Evolutionary conservation across 768 basidiomycete genomes (phyloP), one percentile per base, ranked within the genome.

Genomic region (Vararia minispora): DNA sequence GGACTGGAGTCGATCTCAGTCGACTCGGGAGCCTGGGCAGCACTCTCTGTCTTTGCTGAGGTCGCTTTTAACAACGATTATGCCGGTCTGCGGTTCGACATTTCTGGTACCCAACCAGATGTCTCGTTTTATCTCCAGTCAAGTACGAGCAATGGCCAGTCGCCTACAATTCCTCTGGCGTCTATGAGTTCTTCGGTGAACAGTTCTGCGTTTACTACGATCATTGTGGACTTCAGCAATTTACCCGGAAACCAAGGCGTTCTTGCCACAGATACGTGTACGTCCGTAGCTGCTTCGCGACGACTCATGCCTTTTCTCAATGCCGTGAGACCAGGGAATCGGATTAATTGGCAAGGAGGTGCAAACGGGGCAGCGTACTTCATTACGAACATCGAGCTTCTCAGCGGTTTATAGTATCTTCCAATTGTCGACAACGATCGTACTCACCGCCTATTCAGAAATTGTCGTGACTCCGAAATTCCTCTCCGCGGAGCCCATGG

Each of bases 401-500:
- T 71, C 24, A 55, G 54, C 27, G 64, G 66, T n/a, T n/a, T n/a
- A n/a, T 46, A 42, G 60, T 47, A 17, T 29, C 8, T 21, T 10
- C 23, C 3, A 25, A 9, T 18, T 23, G 21, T 32, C 24, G 18
- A 23, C 28, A 18, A 26, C 4, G 14, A 24, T 28, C 17, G 16
- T 28, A 7, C 7, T 21, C 11, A 17, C 32, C 14, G 38, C 7
- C 29, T 69, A 24, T 7, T 31, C 39, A 64, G 48, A 52, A 26
- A 69, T 74, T 41, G 51, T 65, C 34, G 54, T 74, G 22, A 47
- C 57, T 2, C 72, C 72, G 3, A 48, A 66, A 41, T 65, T 74
- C 47, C 55, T 74, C 45, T 67, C 66, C 40, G 72, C 71, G 0
- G 72, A 73, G 43, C 72, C 72, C 0, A 42, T 74, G 8, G 60